These are phyloP conservation scores for Aspergillus sclerotiicarbonarius DNA, from an alignment of 495 filamentous ascomycete species.

Conservation along the genomic window DNA sequence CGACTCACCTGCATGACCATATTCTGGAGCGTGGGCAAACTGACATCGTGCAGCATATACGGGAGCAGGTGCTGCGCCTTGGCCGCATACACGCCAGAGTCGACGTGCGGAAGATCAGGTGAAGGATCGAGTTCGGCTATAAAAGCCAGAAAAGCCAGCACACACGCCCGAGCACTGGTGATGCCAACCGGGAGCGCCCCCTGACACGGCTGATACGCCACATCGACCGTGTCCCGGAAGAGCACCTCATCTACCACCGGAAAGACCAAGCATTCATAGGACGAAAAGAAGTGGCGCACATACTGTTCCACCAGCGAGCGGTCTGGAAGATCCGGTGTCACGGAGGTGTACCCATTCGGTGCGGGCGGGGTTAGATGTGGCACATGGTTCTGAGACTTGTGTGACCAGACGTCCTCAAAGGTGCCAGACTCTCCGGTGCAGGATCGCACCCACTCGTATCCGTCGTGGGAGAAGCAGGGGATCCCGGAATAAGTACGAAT, in stretches of 20 bases:
- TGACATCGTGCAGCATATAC: background rate
- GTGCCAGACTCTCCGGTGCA: background rate
- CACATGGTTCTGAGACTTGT: background rate
- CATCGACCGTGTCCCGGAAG: background rate
- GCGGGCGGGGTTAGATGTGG: background rate
- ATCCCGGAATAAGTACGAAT: constrained; percentile 1
- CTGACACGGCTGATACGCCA: background rate
- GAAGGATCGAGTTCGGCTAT: background rate
- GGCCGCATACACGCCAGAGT: background rate
- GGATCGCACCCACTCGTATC: constrained; percentile 3
- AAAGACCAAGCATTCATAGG: background rate
- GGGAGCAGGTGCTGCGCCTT: constrained; percentile 2
- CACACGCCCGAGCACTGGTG: background rate
- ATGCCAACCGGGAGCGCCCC: background rate
- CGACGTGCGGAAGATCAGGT: background rate
- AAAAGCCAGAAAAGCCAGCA: constrained; percentile 2
- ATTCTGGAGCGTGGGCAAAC: background rate
- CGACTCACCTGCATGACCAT: constrained; percentile 5
- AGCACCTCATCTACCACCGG: background rate
- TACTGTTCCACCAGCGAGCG: background rate
- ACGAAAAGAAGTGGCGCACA: background rate
- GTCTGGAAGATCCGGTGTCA: background rate
- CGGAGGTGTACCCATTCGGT: background rate
- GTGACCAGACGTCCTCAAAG: background rate
- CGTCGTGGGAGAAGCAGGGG: constrained; percentile 3